Percentiles rank a stretch among this genome's conserved stretches.
phyloP scores from a whole-genome alignment of 208 protist species.

The Leishmania turanica region DNA sequence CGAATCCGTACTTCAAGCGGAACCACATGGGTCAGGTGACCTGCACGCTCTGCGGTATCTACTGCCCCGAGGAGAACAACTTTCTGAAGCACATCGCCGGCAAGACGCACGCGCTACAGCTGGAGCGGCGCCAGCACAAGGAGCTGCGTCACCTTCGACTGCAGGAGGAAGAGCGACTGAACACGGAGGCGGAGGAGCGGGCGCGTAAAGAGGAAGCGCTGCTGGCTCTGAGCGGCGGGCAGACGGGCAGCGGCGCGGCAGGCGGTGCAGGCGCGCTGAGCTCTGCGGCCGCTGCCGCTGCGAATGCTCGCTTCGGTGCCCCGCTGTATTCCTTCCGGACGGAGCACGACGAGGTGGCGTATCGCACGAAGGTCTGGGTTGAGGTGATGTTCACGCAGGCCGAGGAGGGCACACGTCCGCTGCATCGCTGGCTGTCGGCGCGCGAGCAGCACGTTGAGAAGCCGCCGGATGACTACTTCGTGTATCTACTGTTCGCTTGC shows the following conservation, averaged over 20 bases:
- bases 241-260: background rate
- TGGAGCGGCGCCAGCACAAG: conserved; percentile 67
- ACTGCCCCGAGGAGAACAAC: conserved; percentile 80
- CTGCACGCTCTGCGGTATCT: conserved; percentile 80
- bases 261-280: background rate
- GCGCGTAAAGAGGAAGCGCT: conserved; percentile 53
- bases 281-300: conserved; percentile 14
- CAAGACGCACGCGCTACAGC: conserved; percentile 75
- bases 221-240: conserved; percentile 36
- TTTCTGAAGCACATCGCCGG: conserved; percentile 81
- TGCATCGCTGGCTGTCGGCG: conserved; percentile 85
- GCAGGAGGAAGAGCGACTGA: conserved; percentile 68
- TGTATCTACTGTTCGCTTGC: conserved; percentile 85
- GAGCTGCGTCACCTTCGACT: conserved; percentile 50
- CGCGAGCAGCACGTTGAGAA: conserved; percentile 77
- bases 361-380: conserved; percentile 81
- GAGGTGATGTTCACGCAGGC: conserved; percentile 70
- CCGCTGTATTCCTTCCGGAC: conserved; percentile 76
- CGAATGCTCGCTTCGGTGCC: conserved; percentile 40
- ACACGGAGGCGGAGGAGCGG: conserved; percentile 38
- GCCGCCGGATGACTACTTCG: conserved; percentile 57
- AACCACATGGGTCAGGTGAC: conserved; percentile 86
- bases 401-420: conserved; percentile 59
- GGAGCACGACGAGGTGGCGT: conserved; percentile 58
- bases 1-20: conserved; percentile 75